phyloP scores from a whole-genome alignment of 2,329 filamentous ascomycete species.

The Xylaria sp. region DNA sequence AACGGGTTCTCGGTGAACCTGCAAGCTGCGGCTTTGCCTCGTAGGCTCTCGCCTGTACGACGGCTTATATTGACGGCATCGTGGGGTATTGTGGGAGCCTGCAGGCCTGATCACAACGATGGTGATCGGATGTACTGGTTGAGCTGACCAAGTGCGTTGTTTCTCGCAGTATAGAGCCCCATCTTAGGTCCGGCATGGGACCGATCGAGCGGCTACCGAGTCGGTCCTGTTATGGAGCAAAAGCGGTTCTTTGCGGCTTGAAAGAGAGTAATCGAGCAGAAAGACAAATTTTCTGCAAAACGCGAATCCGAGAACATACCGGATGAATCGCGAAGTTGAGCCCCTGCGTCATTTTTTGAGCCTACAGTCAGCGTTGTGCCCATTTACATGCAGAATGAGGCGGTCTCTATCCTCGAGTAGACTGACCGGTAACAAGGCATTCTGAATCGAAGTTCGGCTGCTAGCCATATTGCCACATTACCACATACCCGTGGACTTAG shows the following conservation, averaged over 20 bases:
- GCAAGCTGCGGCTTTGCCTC: background rate
- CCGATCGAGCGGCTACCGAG: slow-evolving; percentile 36
- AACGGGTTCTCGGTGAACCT: background rate
- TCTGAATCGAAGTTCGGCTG: background rate
- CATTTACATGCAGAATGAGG: no score
- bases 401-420: background rate
- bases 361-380: no score
- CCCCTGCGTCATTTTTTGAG: no score
- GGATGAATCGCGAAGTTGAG: no score
- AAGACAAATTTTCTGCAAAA: no score
- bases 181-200: slow-evolving; percentile 26
- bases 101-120: background rate
- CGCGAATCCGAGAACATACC: no score
- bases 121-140: background rate
- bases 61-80: background rate
- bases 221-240: slow-evolving; percentile 41
- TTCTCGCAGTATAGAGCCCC: slow-evolving; percentile 1
- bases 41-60: background rate
- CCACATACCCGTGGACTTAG: no score
- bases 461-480: no score
- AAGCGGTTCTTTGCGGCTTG: slow-evolving; percentile 33
- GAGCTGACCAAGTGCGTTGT: background rate
- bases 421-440: background rate
- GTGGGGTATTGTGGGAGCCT: background rate
- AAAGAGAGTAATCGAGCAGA: background rate